Evolutionary conservation across 352 stramenopile species (phyloP).

Genomic region (Pilasporangium apinafurcum): DNA sequence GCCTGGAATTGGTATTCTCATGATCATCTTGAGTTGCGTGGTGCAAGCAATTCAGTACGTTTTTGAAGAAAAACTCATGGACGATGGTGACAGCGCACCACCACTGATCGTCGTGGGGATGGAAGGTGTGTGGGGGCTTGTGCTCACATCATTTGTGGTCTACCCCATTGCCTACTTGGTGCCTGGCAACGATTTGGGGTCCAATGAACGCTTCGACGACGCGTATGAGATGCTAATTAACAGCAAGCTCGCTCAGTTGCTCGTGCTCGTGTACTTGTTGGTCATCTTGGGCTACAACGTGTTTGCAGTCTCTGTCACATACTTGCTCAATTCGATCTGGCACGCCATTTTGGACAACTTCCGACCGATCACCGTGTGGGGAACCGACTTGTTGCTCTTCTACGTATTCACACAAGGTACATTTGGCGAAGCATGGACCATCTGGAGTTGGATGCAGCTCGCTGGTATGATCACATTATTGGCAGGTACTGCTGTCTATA

Average conservation of each 20-base stretch:
- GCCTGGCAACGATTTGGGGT: conserved; percentile 91
- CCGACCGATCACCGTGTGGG: conserved; percentile 95
- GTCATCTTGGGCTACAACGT: conserved; percentile 96
- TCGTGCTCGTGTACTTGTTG: conserved; percentile 88
- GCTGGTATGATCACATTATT: conserved; percentile 91
- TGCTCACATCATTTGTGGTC: conserved; percentile 91
- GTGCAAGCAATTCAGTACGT: conserved; percentile 96
- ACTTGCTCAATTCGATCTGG: conserved; percentile 95
- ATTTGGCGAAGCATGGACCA: conserved; percentile 94
- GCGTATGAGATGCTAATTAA: conserved; percentile 67
- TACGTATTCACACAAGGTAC: conserved; percentile 88
- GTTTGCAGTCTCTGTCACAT: conserved; percentile 95
- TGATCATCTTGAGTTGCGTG: conserved; percentile 93
- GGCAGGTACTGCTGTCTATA: conserved; percentile 96
- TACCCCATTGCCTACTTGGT: conserved; percentile 92
- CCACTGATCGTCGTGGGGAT: conserved; percentile 93
- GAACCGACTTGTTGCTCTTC: conserved; percentile 93
- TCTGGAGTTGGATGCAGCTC: conserved; percentile 94
- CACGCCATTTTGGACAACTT: conserved; percentile 98
- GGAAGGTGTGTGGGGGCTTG: conserved; percentile 94
- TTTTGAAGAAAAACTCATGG: conserved; percentile 98
- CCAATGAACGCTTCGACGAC: conserved; percentile 90
- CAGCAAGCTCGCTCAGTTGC: conserved; percentile 46
- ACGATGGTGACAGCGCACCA: conserved; percentile 88
- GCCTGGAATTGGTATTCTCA: conserved; percentile 87